Conservation (phyloP, 23 red algal species). For the Cyanidiococcus yangmingshanensis region DNA sequence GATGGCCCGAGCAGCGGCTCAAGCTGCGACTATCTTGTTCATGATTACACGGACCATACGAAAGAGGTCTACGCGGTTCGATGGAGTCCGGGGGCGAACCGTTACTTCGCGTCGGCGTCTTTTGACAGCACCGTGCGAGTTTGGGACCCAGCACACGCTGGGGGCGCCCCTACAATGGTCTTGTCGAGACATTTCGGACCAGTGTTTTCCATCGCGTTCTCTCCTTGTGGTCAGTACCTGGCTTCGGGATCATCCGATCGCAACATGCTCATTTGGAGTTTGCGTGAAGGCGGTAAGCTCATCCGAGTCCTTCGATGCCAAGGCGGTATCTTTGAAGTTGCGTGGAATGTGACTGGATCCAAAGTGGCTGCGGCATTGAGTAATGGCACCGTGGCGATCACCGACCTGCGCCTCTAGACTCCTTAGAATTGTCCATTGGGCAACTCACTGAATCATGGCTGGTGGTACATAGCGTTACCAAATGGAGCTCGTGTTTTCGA, state of each 20-base stretch:
- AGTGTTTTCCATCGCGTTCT: conserved; percentile 76
- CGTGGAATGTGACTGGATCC: conserved; percentile 72
- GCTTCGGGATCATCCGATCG: conserved; percentile 77
- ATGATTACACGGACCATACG: conserved; percentile 62
- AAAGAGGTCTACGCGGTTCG: conserved; percentile 78
- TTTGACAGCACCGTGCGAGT: conserved; percentile 86
- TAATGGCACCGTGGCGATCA: conserved; percentile 67
- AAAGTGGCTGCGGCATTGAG: conserved; percentile 64
- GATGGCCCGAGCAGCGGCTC: not conserved
- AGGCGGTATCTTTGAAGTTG: conserved; percentile 82
- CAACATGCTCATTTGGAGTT: conserved; percentile 65
- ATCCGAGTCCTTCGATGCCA: conserved; percentile 51
- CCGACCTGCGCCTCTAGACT: conserved; percentile 25
- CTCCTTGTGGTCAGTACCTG: conserved; percentile 67
- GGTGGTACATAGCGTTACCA: too few species aligned
- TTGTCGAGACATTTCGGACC: conserved; percentile 69
- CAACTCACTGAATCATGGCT: too few species aligned
- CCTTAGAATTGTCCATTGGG: too few species aligned
- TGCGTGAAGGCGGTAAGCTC: conserved; percentile 49
- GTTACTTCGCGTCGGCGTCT: conserved; percentile 76
- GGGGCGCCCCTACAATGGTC: conserved; percentile 26
- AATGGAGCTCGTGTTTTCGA: too few species aligned
- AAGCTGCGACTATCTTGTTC: conserved; percentile 30
- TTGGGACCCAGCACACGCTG: conserved; percentile 42
- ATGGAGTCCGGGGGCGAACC: conserved; percentile 61